A percentile compares a stretch with the other conserved stretches of the same genome.
These are phyloP conservation scores for Casuarina glauca DNA, from an alignment of 306 rosid genomes.

Conservation along the genomic window DNA sequence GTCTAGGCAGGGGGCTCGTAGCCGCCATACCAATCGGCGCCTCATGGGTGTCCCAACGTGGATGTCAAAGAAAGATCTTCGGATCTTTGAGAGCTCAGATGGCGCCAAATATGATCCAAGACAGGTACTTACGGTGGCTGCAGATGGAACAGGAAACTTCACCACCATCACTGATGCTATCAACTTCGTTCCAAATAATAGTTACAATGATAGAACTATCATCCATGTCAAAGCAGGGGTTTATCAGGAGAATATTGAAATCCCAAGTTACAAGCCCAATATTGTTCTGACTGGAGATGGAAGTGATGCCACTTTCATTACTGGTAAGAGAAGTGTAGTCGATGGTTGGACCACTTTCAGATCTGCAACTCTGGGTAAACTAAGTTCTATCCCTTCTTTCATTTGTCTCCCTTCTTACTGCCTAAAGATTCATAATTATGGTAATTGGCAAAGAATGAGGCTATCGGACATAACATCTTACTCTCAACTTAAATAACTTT, in stretches of 20 bases:
- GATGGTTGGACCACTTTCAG: slow-evolving; percentile 81
- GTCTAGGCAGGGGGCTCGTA: slow-evolving; percentile 28
- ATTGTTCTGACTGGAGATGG: slow-evolving; percentile 79
- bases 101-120: slow-evolving; percentile 37
- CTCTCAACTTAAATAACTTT: background rate
- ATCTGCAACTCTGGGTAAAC: slow-evolving; percentile 73
- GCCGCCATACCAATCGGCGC: slow-evolving; percentile 40
- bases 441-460: background rate
- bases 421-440: too few species aligned
- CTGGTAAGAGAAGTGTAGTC: slow-evolving; percentile 50
- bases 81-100: slow-evolving; percentile 37
- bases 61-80: slow-evolving; percentile 36
- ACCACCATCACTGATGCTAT: slow-evolving; percentile 63
- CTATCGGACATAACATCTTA: background rate
- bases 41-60: slow-evolving; percentile 42
- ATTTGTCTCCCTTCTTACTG: background rate
- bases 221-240: slow-evolving; percentile 63
- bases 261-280: slow-evolving; percentile 65
- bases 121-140: slow-evolving; percentile 58
- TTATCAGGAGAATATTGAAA: slow-evolving; percentile 69
- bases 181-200: slow-evolving; percentile 65
- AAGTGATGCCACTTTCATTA: slow-evolving; percentile 56
- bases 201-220: slow-evolving; percentile 45
- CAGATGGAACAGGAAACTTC: slow-evolving; percentile 73
- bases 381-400: background rate